Percentiles rank a stretch among this genome's conserved stretches.
These are phyloP conservation scores for Sugiyamaella neomexicana DNA, from an alignment of 1,139 yeast species.

Conservation along the genomic window DNA sequence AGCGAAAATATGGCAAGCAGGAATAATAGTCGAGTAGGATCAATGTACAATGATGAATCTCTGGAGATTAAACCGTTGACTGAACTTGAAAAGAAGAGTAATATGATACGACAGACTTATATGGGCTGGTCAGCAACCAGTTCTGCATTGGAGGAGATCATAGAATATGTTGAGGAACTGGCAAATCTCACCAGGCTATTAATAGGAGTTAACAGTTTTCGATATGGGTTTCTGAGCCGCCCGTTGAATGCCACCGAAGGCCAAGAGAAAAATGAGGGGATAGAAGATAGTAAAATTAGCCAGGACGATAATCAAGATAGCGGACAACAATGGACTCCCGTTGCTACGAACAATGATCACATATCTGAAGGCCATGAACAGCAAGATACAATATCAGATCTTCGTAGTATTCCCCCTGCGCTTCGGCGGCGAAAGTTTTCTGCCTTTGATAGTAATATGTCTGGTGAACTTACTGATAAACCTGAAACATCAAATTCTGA, in stretches of 20 bases:
- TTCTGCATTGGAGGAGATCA: slow-evolving; percentile 51
- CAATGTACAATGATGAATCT: slow-evolving; percentile 4
- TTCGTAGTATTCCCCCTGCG: background rate
- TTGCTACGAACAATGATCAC: background rate
- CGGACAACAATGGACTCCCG: background rate
- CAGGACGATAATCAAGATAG: background rate
- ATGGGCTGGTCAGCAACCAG: slow-evolving; percentile 55
- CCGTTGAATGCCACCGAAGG: slow-evolving; percentile 48
- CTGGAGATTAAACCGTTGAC: slow-evolving; percentile 8
- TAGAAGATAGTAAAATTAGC: slow-evolving; percentile 32
- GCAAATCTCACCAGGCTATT: slow-evolving; percentile 45
- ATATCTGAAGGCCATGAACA: slow-evolving; percentile 1
- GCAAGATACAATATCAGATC: slow-evolving; percentile 7
- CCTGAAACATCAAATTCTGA: background rate
- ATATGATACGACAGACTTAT: slow-evolving; percentile 43
- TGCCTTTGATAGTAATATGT: background rate
- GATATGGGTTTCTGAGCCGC: slow-evolving; percentile 51
- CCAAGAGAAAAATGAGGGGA: slow-evolving; percentile 46
- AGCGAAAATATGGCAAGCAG: slow-evolving; percentile 8
- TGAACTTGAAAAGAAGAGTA: slow-evolving; percentile 7
- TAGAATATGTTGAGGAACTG: slow-evolving; percentile 51
- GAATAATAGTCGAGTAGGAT: slow-evolving; percentile 2
- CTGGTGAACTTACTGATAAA: background rate
- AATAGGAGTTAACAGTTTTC: slow-evolving; percentile 51
- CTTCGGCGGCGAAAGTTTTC: slow-evolving; percentile 12